Evolutionary conservation across 208 protist species (phyloP), one percentile per base, ranked within the genome.

Genomic region (Trypanosoma melophagium): DNA sequence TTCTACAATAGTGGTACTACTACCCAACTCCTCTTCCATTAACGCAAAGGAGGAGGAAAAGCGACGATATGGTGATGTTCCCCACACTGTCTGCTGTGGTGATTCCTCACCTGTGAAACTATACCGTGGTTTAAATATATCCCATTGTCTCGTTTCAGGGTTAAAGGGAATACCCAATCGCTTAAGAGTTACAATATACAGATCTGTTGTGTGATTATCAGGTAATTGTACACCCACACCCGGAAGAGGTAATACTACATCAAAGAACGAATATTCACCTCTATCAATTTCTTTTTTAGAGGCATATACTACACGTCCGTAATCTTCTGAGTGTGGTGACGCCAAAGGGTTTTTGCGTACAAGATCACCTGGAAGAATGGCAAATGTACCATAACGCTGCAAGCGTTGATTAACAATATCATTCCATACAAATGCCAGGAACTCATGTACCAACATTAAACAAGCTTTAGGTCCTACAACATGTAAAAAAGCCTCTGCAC

Each of bases 341-440:
- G 54, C 66, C 38, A 63, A 66, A 1, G 67, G 62, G 51, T 76
- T 70, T 51, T 21, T 14, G 3, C 83, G 79, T 64, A 96, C 90
- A 28, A 96, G 68, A 61, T 96, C 90, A 38, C 90, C 90, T 1
- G 87, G 86, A 44, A 96, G 73, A 47, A 96, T 74, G 9, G 81
- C 73, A 78, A 92, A 93, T 13, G 85, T 92, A 49, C 90, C 90
- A 69, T 94, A 92, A 12, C 87, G 86, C 57, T 92, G 86, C 17
- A 96, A 59, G 3, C 90, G 83, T 69, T 96, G 90, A 60, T 92
- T 93, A 8, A 89, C 84, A 65, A 96, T 77, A 56, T 92, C 86
- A 62, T 96, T 96, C 88, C 90, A 96, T 28, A 96, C 71, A 77
- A 94, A 96, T 58, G 80, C 63, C 13, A 93, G 63, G 56, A 96